Percentiles rank a stretch among this genome's conserved stretches.
Conservation (phyloP, 1,284 basidiomycete genomes). For the Cryptococcus depauperatus region DNA sequence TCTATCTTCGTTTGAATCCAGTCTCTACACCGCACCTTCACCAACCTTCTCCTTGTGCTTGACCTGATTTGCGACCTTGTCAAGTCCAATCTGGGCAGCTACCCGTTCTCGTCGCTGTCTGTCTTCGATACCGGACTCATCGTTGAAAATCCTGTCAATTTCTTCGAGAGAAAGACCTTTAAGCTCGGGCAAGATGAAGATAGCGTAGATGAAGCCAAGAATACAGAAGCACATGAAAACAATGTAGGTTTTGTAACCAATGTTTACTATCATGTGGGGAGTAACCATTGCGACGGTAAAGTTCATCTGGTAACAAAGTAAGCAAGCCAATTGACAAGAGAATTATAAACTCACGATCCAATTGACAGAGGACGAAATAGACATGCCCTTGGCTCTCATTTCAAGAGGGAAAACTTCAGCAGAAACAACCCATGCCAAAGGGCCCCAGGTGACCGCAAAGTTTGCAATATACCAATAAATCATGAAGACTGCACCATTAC, state of each 20-base stretch:
- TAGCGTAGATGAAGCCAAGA: constrained; percentile 35
- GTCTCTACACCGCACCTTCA: too few relatives aligned
- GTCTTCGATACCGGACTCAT: constrained; percentile 38
- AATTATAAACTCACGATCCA: constrained; percentile 17
- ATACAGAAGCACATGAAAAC: constrained; percentile 43
- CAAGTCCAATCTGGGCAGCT: constrained; percentile 42
- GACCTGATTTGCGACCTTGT: constrained; percentile 37
- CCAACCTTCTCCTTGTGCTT: constrained; percentile 30
- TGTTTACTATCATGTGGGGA: constrained; percentile 35
- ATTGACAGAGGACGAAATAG: constrained; percentile 35
- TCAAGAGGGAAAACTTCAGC: constrained; percentile 44
- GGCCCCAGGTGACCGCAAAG: constrained; percentile 44
- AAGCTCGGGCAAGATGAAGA: constrained; percentile 37
- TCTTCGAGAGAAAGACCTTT: constrained; percentile 37
- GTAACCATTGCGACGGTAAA: constrained; percentile 42
- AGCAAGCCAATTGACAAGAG: not conserved
- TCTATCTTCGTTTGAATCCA: too few relatives aligned
- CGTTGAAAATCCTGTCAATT: constrained; percentile 38
- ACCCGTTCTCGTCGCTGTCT: constrained; percentile 34
- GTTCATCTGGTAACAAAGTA: constrained; percentile 26
- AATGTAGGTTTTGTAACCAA: constrained; percentile 41
- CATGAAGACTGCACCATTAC: constrained; percentile 35
- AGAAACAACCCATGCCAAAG: constrained; percentile 41
- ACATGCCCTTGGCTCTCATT: constrained; percentile 44
- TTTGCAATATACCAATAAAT: constrained; percentile 39